Evolutionary conservation across 257 asterid genomes (phyloP), one percentile per base, ranked within the genome.

Genomic region (Jacaranda mimosifolia): DNA sequence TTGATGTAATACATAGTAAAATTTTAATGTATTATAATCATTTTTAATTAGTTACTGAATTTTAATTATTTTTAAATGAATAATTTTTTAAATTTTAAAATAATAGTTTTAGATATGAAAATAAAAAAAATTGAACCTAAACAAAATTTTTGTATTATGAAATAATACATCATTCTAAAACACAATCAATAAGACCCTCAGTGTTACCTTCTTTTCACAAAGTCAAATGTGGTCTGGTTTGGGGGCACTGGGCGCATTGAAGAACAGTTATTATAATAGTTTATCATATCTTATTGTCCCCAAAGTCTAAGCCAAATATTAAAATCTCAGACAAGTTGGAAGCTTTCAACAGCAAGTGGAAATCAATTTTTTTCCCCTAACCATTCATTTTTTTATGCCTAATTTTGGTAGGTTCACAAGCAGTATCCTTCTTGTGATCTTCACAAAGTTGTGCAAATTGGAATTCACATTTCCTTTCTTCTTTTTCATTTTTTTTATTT

Each of bases 191-290:
- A n/a, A n/a, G n/a, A n/a, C n/a, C n/a, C n/a, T 6, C 36, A 39
- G 26, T 43, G 70, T 4, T 21, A 59, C 32, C 56, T 43, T 49
- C 58, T 73, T 48, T 68, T 73, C 60, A 51, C 40, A 59, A 59
- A 74, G 80, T 80, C 83, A 74, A 68, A 60, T 6, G 48, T 46
- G 57, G 55, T 73, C 35, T 56, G 35, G 19, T 12, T 18, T 18
- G 6, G 58, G 48, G 40, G 32, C 66, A 65, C 9, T 53, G 36
- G 55, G 40, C 66, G 39, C 76, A 58, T 18, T 59, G n/a, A 35
- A 56, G 49, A 72, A 43, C 36, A 73, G 45, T 55, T 11, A 57
- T 52, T 17, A 6, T 64, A 51, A 46, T 12, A 65, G 43, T 52
- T 51, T 40, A n/a, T 64, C 63, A 12, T 26, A 35, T 73, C 38